A percentile compares a stretch with the other conserved stretches of the same genome.
These are phyloP conservation scores for Exophiala aquamarina DNA, from an alignment of 2,329 filamentous ascomycete species.

Conservation along the genomic window DNA sequence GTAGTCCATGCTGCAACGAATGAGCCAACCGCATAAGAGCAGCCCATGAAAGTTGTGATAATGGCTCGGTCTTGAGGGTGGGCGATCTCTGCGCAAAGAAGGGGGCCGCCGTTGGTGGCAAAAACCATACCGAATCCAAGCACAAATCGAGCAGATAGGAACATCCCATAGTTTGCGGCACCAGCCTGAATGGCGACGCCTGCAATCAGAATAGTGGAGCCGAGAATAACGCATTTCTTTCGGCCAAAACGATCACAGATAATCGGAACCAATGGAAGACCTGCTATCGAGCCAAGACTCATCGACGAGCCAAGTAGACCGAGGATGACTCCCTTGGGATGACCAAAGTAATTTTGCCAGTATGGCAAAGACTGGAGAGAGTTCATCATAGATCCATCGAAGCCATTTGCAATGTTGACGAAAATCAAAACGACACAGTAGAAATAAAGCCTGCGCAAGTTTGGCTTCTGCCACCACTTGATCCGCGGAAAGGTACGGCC, in stretches of 20 bases:
- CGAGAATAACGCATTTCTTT: constrained; percentile 22
- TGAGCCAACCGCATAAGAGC: constrained; percentile 52
- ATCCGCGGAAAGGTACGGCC: constrained; percentile 30
- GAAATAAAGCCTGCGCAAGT: constrained; percentile 34
- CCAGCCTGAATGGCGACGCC: constrained; percentile 31
- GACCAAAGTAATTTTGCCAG: constrained; percentile 42
- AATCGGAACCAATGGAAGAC: constrained; percentile 25
- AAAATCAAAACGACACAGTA: constrained; percentile 33
- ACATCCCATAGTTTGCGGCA: constrained; percentile 31
- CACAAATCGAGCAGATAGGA: constrained; percentile 31
- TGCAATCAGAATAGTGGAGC: constrained; percentile 24
- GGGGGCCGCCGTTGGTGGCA: constrained; percentile 29
- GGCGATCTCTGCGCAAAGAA: constrained; percentile 33
- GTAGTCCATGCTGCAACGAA: constrained; percentile 44
- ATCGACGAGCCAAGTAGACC: constrained; percentile 28
- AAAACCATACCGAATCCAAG: constrained; percentile 32
- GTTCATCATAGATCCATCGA: constrained; percentile 54
- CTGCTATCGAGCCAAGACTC: constrained; percentile 26
- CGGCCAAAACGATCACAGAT: constrained; percentile 26
- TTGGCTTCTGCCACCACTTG: constrained; percentile 31
- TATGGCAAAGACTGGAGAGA: constrained; percentile 45
- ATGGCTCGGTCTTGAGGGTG: constrained; percentile 33
- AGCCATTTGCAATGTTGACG: constrained; percentile 40
- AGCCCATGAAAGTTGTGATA: constrained; percentile 54
- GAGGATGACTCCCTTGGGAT: constrained; percentile 30